Percentiles rank a stretch among this genome's conserved stretches.
These are phyloP conservation scores for Cryphonectria parasitica DNA, from an alignment of 2,329 filamentous ascomycete species.

Conservation along the genomic window DNA sequence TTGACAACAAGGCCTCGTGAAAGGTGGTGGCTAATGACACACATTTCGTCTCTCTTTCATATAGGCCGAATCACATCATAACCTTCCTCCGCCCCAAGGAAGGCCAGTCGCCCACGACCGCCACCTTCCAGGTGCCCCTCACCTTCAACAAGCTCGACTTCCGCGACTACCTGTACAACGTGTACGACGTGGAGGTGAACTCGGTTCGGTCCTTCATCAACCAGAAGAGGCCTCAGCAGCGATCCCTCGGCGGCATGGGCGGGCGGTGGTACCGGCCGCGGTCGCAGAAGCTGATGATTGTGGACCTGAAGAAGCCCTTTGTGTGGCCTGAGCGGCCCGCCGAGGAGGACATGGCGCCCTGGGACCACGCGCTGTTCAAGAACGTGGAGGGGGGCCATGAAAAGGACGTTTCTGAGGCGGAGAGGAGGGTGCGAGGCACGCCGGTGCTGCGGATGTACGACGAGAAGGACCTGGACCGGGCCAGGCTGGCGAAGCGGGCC, in stretches of 20 bases:
- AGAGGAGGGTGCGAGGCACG: conserved; percentile 3
- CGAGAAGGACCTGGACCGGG: conserved; percentile 43
- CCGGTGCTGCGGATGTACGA: conserved; percentile 39
- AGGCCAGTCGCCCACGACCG: conserved; percentile 75
- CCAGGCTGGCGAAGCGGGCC: conserved; percentile 61
- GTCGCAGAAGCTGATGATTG: conserved; percentile 89
- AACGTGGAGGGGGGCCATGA: conserved; percentile 53
- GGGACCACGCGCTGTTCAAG: conserved; percentile 66
- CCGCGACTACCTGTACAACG: conserved; percentile 89
- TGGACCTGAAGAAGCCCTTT: conserved; percentile 86
- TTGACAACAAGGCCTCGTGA: background rate
- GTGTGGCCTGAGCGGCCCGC: conserved; percentile 77
- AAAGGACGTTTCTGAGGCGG: conserved; percentile 34
- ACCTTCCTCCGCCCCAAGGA: conserved; percentile 74
- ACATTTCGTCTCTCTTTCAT: conserved; percentile 3
- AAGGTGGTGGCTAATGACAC: background rate
- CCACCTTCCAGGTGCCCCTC: conserved; percentile 88
- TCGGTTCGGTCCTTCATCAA: conserved; percentile 81
- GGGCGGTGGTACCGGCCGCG: conserved; percentile 71
- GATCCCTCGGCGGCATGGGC: conserved; percentile 50
- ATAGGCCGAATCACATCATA: conserved; percentile 79
- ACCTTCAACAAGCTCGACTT: conserved; percentile 96
- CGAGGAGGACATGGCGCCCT: conserved; percentile 56
- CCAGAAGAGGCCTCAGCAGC: conserved; percentile 62
- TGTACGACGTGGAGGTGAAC: conserved; percentile 75